Conservation (phyloP, 2,329 filamentous ascomycete species). For the Aureobasidium sp. region DNA sequence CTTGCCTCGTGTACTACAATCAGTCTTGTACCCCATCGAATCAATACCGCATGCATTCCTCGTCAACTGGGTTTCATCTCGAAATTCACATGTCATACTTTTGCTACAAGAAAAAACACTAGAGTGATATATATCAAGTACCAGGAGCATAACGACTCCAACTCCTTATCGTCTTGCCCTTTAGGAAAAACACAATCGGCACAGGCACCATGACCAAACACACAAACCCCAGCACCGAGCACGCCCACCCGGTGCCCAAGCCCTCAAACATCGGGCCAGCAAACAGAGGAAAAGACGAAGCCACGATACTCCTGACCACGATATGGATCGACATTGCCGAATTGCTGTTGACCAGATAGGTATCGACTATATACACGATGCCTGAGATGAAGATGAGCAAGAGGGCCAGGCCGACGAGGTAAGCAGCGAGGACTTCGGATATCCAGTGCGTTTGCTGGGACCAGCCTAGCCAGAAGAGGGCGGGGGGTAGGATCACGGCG, state of each 20-base stretch:
- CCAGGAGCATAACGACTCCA: conserved; percentile 11
- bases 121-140: not conserved
- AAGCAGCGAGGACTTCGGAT: conserved; percentile 33
- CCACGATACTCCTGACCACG: conserved; percentile 6
- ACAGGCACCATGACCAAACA: conserved; percentile 23
- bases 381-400: conserved; percentile 39
- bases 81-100: too few relatives aligned
- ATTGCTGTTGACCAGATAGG: conserved; percentile 31
- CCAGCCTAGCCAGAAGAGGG: conserved; percentile 47
- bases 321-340: conserved; percentile 18
- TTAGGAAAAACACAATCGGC: conserved; percentile 21
- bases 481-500: conserved; percentile 37
- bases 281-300: conserved; percentile 26
- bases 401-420: conserved; percentile 33
- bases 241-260: conserved; percentile 26
- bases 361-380: conserved; percentile 39
- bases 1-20: too few relatives aligned
- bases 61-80: too few relatives aligned
- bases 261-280: conserved; percentile 24
- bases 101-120: too few relatives aligned
- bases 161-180: conserved; percentile 19
- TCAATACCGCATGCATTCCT: too few relatives aligned
- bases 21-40: too few relatives aligned
- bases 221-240: conserved; percentile 21
- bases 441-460: conserved; percentile 35